Evolutionary conservation across 2,329 filamentous ascomycete species (phyloP).

Genomic region (Annulohypoxylon truncatum): DNA sequence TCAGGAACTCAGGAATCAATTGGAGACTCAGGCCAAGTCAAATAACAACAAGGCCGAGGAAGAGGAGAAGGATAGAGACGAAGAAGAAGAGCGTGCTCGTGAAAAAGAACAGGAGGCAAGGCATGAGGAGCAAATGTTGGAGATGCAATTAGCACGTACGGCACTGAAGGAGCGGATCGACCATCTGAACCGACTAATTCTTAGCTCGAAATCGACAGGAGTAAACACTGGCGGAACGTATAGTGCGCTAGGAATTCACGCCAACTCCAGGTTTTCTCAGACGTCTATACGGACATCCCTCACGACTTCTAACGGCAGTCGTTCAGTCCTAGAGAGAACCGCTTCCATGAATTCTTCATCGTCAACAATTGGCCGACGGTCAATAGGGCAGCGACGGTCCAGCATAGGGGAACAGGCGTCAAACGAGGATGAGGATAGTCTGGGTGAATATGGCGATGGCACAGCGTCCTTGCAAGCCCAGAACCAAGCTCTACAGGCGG

Average conservation of each 20-base stretch:
- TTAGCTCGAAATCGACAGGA: conserved; percentile 94
- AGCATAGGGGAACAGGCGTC: conserved; percentile 55
- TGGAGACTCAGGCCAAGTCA: conserved; percentile 83
- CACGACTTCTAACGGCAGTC: conserved; percentile 68
- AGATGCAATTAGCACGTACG: conserved; percentile 97
- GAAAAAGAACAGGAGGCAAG: conserved; percentile 85
- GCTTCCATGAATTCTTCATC: conserved; percentile 74
- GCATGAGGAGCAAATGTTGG: conserved; percentile 96
- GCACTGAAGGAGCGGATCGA: conserved; percentile 97
- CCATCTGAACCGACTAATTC: conserved; percentile 92
- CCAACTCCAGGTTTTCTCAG: conserved; percentile 70
- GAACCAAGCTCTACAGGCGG: conserved; percentile 91
- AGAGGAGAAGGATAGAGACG: conserved; percentile 70
- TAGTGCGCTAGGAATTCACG: conserved; percentile 73
- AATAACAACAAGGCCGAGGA: conserved; percentile 72
- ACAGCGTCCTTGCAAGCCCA: conserved; percentile 85
- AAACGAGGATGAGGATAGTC: conserved; percentile 74
- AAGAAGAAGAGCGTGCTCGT: conserved; percentile 77
- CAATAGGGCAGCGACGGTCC: conserved; percentile 59
- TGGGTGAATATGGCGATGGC: conserved; percentile 88
- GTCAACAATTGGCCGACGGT: conserved; percentile 68
- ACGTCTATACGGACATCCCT: conserved; percentile 71
- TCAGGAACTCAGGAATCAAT: conserved; percentile 78
- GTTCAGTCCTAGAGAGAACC: conserved; percentile 70
- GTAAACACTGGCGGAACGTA: conserved; percentile 84